Percentiles rank a stretch among this genome's conserved stretches.
These are phyloP conservation scores for Exophiala viscosa DNA, from an alignment of 2,329 filamentous ascomycete genomes.

Conservation along the genomic window DNA sequence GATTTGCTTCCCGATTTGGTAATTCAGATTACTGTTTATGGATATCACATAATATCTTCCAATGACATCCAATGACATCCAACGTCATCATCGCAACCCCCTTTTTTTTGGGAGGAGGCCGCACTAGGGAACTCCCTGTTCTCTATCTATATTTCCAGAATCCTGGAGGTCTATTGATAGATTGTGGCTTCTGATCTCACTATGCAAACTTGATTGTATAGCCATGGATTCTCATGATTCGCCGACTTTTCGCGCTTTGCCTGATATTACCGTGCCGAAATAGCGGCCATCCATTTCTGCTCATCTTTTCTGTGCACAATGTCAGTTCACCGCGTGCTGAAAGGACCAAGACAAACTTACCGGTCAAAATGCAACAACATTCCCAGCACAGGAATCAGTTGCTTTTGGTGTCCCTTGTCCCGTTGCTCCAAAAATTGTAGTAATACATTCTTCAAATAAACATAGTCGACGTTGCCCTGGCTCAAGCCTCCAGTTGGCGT, in stretches of 20 bases:
- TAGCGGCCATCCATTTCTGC: slow-evolving; percentile 79
- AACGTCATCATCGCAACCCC: too few relatives aligned
- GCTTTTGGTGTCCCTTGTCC: slow-evolving; percentile 65
- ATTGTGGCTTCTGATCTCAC: too few relatives aligned
- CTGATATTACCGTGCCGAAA: slow-evolving; percentile 48
- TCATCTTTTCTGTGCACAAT: slow-evolving; percentile 60
- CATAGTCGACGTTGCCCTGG: slow-evolving; percentile 50
- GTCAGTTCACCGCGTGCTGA: slow-evolving; percentile 15
- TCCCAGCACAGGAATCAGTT: slow-evolving; percentile 62
- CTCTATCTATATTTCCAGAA: too few relatives aligned
- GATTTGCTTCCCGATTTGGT: too few relatives aligned
- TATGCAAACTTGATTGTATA: too few relatives aligned
- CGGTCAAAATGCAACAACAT: slow-evolving; percentile 65
- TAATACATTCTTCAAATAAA: slow-evolving; percentile 64
- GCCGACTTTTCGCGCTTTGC: background rate
- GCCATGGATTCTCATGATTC: too few relatives aligned
- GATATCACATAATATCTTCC: too few relatives aligned
- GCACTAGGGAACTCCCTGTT: too few relatives aligned
- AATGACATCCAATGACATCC: too few relatives aligned
- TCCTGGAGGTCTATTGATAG: too few relatives aligned
- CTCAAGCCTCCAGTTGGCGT: slow-evolving; percentile 34
- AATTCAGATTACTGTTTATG: too few relatives aligned
- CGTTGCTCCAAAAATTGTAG: slow-evolving; percentile 64
- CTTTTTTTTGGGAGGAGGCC: too few relatives aligned
- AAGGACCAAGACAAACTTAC: slow-evolving; percentile 39